These are phyloP conservation scores for Usnea hakonensis DNA, from an alignment of 495 filamentous ascomycete genomes.

Conservation along the genomic window DNA sequence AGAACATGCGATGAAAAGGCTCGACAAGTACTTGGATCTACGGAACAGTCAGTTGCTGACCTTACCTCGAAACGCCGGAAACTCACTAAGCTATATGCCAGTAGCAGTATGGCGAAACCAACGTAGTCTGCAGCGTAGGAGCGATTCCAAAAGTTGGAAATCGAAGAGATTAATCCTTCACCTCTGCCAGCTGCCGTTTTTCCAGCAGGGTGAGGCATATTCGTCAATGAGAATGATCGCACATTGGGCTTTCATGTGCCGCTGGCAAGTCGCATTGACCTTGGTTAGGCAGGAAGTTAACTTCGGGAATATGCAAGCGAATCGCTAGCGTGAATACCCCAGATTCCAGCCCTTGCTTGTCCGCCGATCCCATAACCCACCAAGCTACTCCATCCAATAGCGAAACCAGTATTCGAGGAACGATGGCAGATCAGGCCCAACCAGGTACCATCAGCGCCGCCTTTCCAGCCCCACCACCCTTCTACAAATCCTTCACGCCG, in stretches of 20 bases:
- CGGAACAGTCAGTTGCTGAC: background rate
- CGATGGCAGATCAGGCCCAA: constrained; percentile 49
- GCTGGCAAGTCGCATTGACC: background rate
- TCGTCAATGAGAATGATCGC: background rate
- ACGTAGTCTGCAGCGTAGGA: constrained; percentile 85
- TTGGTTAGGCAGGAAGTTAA: background rate
- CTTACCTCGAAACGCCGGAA: background rate
- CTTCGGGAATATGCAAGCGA: background rate
- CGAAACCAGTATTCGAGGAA: background rate
- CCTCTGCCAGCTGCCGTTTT: constrained; percentile 11
- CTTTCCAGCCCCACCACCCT: constrained; percentile 79
- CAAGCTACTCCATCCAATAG: background rate
- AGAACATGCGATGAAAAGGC: constrained; percentile 77
- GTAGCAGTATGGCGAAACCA: constrained; percentile 60
- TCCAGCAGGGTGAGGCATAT: constrained; percentile 6
- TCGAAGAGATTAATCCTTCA: constrained; percentile 28
- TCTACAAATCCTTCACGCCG: constrained; percentile 81
- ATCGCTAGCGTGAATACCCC: constrained; percentile 11
- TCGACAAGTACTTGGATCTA: constrained; percentile 64
- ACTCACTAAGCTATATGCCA: constrained; percentile 58
- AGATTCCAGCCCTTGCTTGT: background rate
- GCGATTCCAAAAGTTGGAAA: constrained; percentile 49
- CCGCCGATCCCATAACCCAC: background rate
- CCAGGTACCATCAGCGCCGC: constrained; percentile 42
- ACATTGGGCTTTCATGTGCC: background rate